These are phyloP conservation scores for Fusarium zealandicum DNA, from an alignment of 2,329 filamentous ascomycete genomes.

Conservation along the genomic window DNA sequence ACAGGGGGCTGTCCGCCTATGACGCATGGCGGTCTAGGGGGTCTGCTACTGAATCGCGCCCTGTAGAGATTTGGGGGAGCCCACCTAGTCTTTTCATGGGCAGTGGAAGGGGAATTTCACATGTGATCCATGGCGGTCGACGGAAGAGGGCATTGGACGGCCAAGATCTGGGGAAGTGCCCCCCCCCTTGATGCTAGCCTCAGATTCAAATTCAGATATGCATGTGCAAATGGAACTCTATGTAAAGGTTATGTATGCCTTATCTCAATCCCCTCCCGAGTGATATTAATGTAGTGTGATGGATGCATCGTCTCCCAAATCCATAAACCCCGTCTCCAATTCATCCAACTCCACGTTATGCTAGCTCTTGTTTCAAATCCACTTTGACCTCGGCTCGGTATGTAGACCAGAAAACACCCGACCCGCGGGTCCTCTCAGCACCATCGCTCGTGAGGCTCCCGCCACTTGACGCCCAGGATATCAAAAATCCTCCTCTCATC, in stretches of 20 bases:
- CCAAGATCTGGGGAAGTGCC: constrained; percentile 31
- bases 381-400: constrained; percentile 37
- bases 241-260: too few relatives aligned
- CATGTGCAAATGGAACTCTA: constrained; percentile 1
- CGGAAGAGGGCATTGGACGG: not conserved
- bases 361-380: constrained; percentile 21
- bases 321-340: constrained; percentile 7
- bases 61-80: constrained; percentile 9
- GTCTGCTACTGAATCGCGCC: constrained; percentile 12
- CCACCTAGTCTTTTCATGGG: not conserved
- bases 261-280: too few relatives aligned
- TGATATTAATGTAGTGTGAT: too few relatives aligned
- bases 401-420: constrained; percentile 7
- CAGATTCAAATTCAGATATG: not conserved
- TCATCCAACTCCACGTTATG: constrained; percentile 18
- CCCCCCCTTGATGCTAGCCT: constrained; percentile 13
- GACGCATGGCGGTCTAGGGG: constrained; percentile 23
- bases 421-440: constrained; percentile 57
- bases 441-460: constrained; percentile 77
- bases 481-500: constrained; percentile 85
- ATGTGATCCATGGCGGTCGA: constrained; percentile 28
- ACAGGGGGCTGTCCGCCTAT: constrained; percentile 21
- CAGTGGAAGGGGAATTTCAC: constrained; percentile 21
- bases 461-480: constrained; percentile 82
- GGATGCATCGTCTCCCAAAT: too few relatives aligned